Conservation (phyloP, 441 rosid species). For the Eruca vesicaria region DNA sequence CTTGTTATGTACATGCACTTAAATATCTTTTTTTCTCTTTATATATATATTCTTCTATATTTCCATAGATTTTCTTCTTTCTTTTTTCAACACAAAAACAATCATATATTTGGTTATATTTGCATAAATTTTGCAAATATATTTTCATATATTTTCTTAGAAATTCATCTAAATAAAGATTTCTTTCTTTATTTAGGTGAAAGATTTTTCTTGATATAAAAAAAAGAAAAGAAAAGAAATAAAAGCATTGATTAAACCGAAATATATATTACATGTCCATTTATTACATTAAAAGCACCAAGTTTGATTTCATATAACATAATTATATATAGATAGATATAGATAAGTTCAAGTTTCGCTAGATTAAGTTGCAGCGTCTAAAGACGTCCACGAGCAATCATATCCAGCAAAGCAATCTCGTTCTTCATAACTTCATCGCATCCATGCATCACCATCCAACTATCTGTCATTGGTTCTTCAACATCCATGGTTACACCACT, state of each 20-base stretch:
- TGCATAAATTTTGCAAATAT: too few species aligned
- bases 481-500: constrained; percentile 19
- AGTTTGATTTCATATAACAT: neutral
- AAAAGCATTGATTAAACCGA: neutral
- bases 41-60: too few species aligned
- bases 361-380: neutral
- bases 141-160: too few species aligned
- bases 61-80: too few species aligned
- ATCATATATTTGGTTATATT: too few species aligned
- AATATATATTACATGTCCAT: neutral
- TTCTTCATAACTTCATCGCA: constrained; percentile 35
- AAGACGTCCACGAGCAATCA: constrained; percentile 29
- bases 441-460: constrained; percentile 37
- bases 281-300: neutral
- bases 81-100: too few species aligned
- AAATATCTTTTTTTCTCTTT: too few species aligned
- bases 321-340: neutral
- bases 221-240: too few species aligned
- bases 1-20: too few species aligned
- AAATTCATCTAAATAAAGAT: too few species aligned
- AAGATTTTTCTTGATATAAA: too few species aligned
- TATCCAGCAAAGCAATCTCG: constrained; percentile 31
- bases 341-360: neutral
- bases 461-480: constrained; percentile 32
- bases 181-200: too few species aligned